These are phyloP conservation scores for Protostelium mycophagum DNA, from an alignment of 78 protist genomes.

Conservation along the genomic window DNA sequence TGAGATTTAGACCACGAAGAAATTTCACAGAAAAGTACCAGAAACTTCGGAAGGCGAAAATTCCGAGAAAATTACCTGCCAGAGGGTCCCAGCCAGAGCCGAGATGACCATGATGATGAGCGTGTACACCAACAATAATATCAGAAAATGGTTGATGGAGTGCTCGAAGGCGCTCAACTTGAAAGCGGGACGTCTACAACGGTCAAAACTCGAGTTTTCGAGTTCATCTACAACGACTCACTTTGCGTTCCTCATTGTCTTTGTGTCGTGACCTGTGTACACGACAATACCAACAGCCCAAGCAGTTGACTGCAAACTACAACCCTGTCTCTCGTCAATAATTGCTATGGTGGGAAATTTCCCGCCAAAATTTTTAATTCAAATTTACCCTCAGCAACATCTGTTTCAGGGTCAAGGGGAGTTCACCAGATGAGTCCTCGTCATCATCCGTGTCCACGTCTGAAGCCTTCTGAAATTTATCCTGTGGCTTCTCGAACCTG, in stretches of 20 bases:
- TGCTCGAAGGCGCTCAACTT: background rate
- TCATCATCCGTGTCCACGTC: background rate
- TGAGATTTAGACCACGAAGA: too few species aligned
- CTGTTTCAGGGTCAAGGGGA: background rate
- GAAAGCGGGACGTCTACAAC: background rate
- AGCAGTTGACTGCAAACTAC: conserved; percentile 77
- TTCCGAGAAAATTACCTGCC: background rate
- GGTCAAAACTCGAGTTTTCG: background rate
- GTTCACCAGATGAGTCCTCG: background rate
- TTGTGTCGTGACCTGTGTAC: conserved; percentile 88
- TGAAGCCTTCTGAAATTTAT: background rate
- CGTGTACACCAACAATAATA: background rate
- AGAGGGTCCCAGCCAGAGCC: background rate
- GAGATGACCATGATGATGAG: background rate
- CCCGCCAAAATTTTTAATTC: background rate
- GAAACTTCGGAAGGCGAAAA: too few species aligned
- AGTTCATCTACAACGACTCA: conserved; percentile 2
- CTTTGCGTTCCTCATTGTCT: conserved; percentile 45
- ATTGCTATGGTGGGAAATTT: background rate
- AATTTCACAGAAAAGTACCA: too few species aligned
- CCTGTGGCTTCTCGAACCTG: background rate
- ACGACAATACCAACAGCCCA: conserved; percentile 76
- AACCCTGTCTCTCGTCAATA: background rate
- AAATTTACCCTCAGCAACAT: background rate
- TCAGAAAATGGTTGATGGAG: background rate